Evolutionary conservation across 768 basidiomycete species (phyloP).

Genomic region (Pholiota molesta): DNA sequence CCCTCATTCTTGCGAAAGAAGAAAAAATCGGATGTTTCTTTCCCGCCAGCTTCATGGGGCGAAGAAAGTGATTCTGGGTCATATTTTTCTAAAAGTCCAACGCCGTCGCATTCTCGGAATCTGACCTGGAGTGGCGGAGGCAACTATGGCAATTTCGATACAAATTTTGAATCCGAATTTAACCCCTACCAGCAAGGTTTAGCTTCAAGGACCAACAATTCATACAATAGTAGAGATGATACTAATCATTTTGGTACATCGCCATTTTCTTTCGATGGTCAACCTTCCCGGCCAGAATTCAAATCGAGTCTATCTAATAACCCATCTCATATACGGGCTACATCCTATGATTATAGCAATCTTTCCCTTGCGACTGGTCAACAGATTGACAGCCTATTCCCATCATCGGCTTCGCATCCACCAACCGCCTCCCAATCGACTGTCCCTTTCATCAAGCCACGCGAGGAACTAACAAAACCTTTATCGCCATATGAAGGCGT

Average conservation of each 20-base stretch:
- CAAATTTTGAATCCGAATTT: slow-evolving; percentile 50
- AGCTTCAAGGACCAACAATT: background rate
- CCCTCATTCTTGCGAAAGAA: slow-evolving; percentile 50
- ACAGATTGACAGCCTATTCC: slow-evolving; percentile 2
- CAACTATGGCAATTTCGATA: slow-evolving; percentile 36
- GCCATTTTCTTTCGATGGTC: background rate
- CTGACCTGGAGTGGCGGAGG: slow-evolving; percentile 36
- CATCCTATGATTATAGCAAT: slow-evolving; percentile 4
- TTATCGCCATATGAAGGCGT: slow-evolving; percentile 61
- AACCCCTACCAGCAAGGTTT: slow-evolving; percentile 25
- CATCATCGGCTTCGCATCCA: background rate
- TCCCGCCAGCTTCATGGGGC: slow-evolving; percentile 73
- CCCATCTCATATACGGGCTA: slow-evolving; percentile 2
- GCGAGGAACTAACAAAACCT: slow-evolving; percentile 52
- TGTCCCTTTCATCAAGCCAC: slow-evolving; percentile 41
- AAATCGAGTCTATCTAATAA: background rate
- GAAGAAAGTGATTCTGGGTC: slow-evolving; percentile 49
- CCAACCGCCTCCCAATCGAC: slow-evolving; percentile 1
- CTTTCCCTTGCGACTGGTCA: background rate
- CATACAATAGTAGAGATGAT: background rate
- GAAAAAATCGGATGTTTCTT: slow-evolving; percentile 45
- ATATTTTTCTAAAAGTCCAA: slow-evolving; percentile 45
- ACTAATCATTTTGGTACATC: background rate
- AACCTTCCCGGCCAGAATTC: background rate
- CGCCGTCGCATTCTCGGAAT: slow-evolving; percentile 25